These are phyloP conservation scores for Akanthomyces uredinophilus DNA, from an alignment of 2,329 filamentous ascomycete species.

Conservation along the genomic window DNA sequence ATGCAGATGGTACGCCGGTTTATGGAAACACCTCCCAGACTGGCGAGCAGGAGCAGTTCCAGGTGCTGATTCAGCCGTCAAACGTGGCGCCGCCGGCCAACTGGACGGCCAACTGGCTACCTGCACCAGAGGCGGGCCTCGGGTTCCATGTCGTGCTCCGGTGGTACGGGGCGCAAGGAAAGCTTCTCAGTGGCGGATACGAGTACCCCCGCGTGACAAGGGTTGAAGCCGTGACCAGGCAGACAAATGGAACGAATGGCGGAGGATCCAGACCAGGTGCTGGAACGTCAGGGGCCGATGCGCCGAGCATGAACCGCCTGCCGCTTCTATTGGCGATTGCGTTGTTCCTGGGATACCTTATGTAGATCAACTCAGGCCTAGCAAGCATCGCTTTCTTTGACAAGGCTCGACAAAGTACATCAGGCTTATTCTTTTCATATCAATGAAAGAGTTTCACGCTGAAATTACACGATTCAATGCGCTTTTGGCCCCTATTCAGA, in stretches of 20 bases:
- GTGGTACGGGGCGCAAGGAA: not conserved
- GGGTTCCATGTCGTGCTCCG: not conserved
- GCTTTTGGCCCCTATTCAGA: too few relatives aligned
- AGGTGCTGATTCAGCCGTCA: constrained; percentile 24
- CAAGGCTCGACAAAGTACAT: too few relatives aligned
- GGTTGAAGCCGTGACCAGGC: not conserved
- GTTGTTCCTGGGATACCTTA: not conserved
- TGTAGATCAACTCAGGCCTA: too few relatives aligned
- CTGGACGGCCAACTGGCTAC: constrained; percentile 22
- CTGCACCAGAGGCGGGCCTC: not conserved
- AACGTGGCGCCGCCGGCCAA: constrained; percentile 22
- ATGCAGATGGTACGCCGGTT: constrained; percentile 19
- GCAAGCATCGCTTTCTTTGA: too few relatives aligned
- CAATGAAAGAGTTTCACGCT: too few relatives aligned
- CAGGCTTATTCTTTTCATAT: too few relatives aligned
- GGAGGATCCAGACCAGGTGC: not conserved
- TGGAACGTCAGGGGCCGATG: not conserved
- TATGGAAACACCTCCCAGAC: not conserved
- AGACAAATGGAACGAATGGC: not conserved
- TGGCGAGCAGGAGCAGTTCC: constrained; percentile 17
- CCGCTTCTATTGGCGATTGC: not conserved
- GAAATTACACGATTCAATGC: too few relatives aligned
- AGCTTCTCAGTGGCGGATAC: not conserved
- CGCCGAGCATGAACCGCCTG: not conserved
- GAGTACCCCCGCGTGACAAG: not conserved